Conservation (phyloP, 805 yeast genomes). For the Wickerhamomyces rabaulensis region DNA sequence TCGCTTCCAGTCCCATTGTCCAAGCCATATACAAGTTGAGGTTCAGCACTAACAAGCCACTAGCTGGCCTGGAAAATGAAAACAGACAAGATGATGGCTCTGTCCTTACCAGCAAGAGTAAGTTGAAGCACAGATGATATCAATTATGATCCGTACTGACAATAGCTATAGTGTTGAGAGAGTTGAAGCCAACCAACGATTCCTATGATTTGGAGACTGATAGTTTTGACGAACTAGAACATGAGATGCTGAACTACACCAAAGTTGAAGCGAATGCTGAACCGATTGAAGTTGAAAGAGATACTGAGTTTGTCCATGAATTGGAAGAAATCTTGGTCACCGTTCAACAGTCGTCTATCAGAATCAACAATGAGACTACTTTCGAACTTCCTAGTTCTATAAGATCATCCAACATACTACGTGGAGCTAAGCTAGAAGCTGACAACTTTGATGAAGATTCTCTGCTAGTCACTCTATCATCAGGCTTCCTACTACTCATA, state of each 20-base stretch:
- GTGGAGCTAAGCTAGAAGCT: constrained; percentile 11
- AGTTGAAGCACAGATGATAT: constrained; percentile 7
- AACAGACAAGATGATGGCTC: constrained; percentile 11
- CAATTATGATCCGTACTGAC: constrained; percentile 18
- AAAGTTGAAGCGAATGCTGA: constrained; percentile 1
- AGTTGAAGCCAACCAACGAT: constrained; percentile 18
- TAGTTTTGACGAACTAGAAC: constrained; percentile 18
- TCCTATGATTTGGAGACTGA: constrained; percentile 17
- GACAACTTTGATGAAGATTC: constrained; percentile 28
- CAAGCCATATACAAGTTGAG: constrained; percentile 28
- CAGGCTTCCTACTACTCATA: constrained; percentile 35
- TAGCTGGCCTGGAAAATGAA: constrained; percentile 14
- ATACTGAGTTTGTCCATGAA: constrained; percentile 7
- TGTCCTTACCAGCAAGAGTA: constrained; percentile 14
- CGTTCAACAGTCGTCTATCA: constrained; percentile 13
- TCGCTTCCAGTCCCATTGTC: constrained; percentile 37
- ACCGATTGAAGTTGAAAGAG: constrained; percentile 1
- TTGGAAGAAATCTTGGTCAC: constrained; percentile 12
- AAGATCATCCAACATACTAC: constrained; percentile 13
- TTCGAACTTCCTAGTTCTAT: constrained; percentile 12
- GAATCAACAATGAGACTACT: constrained; percentile 7
- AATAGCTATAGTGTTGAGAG: constrained; percentile 19
- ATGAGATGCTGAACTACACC: constrained; percentile 16
- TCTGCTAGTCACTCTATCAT: constrained; percentile 32
- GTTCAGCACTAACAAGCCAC: constrained; percentile 13